A percentile compares a stretch with the other conserved stretches of the same genome.
Evolutionary conservation across 805 yeast genomes (phyloP).

Genomic region (Suhomyces emberorum): DNA sequence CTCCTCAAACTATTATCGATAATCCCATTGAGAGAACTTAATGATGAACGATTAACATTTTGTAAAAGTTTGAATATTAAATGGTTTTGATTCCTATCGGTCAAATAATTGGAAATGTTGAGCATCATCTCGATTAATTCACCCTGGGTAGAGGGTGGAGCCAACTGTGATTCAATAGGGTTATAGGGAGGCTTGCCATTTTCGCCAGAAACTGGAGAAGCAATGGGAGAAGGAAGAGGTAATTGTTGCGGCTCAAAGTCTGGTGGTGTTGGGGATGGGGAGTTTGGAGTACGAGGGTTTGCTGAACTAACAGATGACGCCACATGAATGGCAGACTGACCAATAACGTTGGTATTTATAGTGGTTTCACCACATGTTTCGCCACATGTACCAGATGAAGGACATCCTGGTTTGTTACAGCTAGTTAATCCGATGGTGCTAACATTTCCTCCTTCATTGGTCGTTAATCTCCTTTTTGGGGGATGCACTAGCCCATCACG

Average conservation of each 20-base stretch:
- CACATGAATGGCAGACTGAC: background rate
- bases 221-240: slow-evolving; percentile 71
- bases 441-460: background rate
- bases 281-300: slow-evolving; percentile 27
- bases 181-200: slow-evolving; percentile 21
- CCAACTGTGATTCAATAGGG: slow-evolving; percentile 17
- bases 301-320: too few relatives aligned
- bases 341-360: slow-evolving; percentile 2
- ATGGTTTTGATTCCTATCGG: slow-evolving; percentile 46
- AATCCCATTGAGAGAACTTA: slow-evolving; percentile 55
- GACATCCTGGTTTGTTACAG: slow-evolving; percentile 1
- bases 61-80: slow-evolving; percentile 54
- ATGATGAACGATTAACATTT: slow-evolving; percentile 54
- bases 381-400: slow-evolving; percentile 1
- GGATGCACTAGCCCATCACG: slow-evolving; percentile 28
- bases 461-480: slow-evolving; percentile 35
- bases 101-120: slow-evolving; percentile 35
- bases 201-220: slow-evolving; percentile 31
- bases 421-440: background rate
- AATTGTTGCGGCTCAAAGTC: slow-evolving; percentile 43
- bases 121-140: slow-evolving; percentile 40
- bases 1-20: slow-evolving; percentile 59
- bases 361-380: slow-evolving; percentile 1
- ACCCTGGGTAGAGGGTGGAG: slow-evolving; percentile 23
- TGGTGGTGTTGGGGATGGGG: slow-evolving; percentile 34